Base-by-base conservation (phyloP, 495 filamentous ascomycete genomes). In the Penicillium salamii region DNA sequence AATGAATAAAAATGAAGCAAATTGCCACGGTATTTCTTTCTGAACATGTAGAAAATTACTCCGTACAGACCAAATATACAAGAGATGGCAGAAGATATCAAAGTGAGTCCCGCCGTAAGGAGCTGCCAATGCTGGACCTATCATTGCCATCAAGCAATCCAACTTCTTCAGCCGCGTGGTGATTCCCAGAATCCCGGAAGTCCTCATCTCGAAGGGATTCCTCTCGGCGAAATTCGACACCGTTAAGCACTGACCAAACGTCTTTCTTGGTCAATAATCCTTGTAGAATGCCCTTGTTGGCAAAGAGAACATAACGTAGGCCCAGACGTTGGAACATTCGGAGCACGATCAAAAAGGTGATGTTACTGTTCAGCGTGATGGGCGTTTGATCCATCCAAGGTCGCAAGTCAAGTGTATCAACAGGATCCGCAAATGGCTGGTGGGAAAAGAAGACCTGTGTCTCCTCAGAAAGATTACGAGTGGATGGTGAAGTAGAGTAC, bases 301-400 rank as follows among this genome's bases (percentile, higher is more conserved):
- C 78, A 67, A 97, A 96, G 3, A 97, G 67, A 4, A 98, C 84
- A 68, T 97, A 97, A 29, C 92, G 79, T 35, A 98, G 67, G 15
- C 93, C 93, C 6, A 98, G 78, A 61, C 90, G 91, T 70, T 95
- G 89, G 70, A 98, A 97, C 78, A 97, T 90, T 31, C 81, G 84
- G 13, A 92, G 81, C 3, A 90, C 88, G 24, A 98, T 78, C 58
- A 89, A 80, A 46, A 97, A 81, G 41, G 78, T 86, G 41, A 79
- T 81, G 35, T 84, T 78, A 28, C 81, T 80, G 26, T 88, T 87
- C 11, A 98, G 78, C 0, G 95, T 97, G 26, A 98, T 87, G 2
- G 93, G 93, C 0, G 93, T 98, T 61, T 96, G 91, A 63, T 98
- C 93, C 89, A 98, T 96, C 91, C 92, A 98, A 5, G 90, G 91